Base-by-base conservation (phyloP, 306 rosid genomes). In the Cicer judaicum region DNA sequence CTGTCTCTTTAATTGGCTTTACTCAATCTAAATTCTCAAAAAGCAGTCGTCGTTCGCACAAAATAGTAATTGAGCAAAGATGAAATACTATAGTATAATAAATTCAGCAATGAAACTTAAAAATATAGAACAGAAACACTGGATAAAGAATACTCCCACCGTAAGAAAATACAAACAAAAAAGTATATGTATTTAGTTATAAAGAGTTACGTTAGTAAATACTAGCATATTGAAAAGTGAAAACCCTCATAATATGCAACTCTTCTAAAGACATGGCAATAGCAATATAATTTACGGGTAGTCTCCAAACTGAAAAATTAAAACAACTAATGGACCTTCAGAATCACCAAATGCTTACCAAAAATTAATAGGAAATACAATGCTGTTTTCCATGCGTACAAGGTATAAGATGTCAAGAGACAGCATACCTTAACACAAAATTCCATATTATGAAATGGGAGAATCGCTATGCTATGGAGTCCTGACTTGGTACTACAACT, bases 351-450 rank as follows among this genome's bases (percentile, higher is more conserved):
- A 54, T 7, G 48, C 50, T 48, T 50, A 13, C 44, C 55, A 15
- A 76, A 36, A 50, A 65, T 64, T 44, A n/a, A 64, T 64, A 70
- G 50, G 48, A 1, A 70, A 79, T 11, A 34, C 57, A 57, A 63
- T 43, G 38, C 41, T 66, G 67, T 41, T 72, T 61, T 55, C 49
- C 18, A 12, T 8, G 48, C 55, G 36, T 41, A 77, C 13, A 46
- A 38, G 69, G 38, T 52, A 75, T 14, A 41, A 40, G 13, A 64
- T 14, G 19, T 65, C 70, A 40, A 11, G 55, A 68, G 72, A 55
- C 42, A 64, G 42, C 74, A 59, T 83, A 85, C 88, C 93, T 77
- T 34, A 49, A 49, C 66, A 50, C 39, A 77, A 78, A 57, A 77
- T 54, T 78, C 60, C 36, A 16, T 10, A 10, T 49, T 48, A 61